These are phyloP conservation scores for Beauveria varroae DNA, from an alignment of 2,329 filamentous ascomycete genomes.

Conservation along the genomic window DNA sequence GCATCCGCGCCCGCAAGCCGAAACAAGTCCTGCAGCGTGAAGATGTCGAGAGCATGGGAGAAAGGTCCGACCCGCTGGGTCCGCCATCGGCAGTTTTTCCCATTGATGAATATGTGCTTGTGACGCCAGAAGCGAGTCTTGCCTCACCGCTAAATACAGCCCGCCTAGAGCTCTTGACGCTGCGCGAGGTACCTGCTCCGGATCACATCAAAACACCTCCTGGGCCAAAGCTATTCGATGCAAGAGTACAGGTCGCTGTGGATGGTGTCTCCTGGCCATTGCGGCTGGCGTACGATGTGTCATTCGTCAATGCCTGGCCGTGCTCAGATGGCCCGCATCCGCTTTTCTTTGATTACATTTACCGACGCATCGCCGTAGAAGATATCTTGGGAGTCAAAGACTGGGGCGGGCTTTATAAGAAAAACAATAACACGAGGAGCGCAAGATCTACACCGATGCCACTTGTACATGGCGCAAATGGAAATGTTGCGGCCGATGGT, in stretches of 20 bases:
- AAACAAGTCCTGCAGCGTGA: slow-evolving; percentile 48
- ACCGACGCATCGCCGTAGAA: slow-evolving; percentile 52
- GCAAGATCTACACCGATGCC: slow-evolving; percentile 28
- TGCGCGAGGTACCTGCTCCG: slow-evolving; percentile 33
- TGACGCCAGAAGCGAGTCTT: slow-evolving; percentile 49
- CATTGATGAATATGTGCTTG: slow-evolving; percentile 58
- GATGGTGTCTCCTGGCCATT: slow-evolving; percentile 57
- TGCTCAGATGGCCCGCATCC: slow-evolving; percentile 58
- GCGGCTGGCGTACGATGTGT: slow-evolving; percentile 55
- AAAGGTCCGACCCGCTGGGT: slow-evolving; percentile 62
- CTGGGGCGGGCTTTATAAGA: slow-evolving; percentile 48
- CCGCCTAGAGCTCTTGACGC: slow-evolving; percentile 59
- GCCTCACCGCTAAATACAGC: slow-evolving; percentile 50
- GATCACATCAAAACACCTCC: slow-evolving; percentile 13
- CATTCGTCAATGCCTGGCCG: slow-evolving; percentile 58
- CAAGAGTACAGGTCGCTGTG: slow-evolving; percentile 56
- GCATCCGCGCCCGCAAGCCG: slow-evolving; percentile 54
- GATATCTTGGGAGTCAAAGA: slow-evolving; percentile 58
- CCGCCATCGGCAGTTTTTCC: slow-evolving; percentile 55
- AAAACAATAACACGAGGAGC: slow-evolving; percentile 18
- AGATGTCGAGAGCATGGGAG: slow-evolving; percentile 58
- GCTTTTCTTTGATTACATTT: slow-evolving; percentile 65
- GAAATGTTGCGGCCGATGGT: slow-evolving; percentile 9
- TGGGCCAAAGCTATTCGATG: slow-evolving; percentile 47
- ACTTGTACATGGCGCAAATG: slow-evolving; percentile 18